Evolutionary conservation across 176 grass and related monocot species (phyloP).

Genomic region (Typha latifolia): DNA sequence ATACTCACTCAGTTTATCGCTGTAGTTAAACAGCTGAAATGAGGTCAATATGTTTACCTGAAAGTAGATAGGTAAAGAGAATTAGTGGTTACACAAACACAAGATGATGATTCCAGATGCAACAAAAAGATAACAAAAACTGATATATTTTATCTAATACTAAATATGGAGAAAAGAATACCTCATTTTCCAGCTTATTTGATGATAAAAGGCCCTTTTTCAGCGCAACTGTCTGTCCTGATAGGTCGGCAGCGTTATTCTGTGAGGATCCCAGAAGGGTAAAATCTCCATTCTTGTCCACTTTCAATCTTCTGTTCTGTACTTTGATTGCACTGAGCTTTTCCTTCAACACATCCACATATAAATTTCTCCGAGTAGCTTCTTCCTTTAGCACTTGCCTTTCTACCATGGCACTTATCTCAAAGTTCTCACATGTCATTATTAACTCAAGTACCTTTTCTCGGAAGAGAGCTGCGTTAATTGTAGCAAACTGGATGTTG

Average conservation of each 20-base stretch:
- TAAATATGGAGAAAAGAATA: conserved; percentile 14
- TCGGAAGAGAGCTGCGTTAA: conserved; percentile 66
- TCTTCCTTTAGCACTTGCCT: conserved; percentile 79
- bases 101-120: not conserved
- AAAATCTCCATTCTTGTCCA: conserved; percentile 57
- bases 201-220: conserved; percentile 42
- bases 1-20: conserved; percentile 28
- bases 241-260: conserved; percentile 53
- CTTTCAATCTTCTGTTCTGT: conserved; percentile 76
- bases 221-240: conserved; percentile 53
- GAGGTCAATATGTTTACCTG: conserved; percentile 48
- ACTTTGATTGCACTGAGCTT: conserved; percentile 57
- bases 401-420: conserved; percentile 73
- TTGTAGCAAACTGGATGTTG: conserved; percentile 57
- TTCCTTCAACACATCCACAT: conserved; percentile 57
- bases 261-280: conserved; percentile 51
- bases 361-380: conserved; percentile 53
- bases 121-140: not conserved
- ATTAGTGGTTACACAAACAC: not conserved
- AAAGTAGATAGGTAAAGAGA: conserved; percentile 7
- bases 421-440: conserved; percentile 57
- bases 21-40: conserved; percentile 45
- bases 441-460: conserved; percentile 77
- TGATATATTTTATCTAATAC: not conserved
- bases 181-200: conserved; percentile 57